Conservation (phyloP, 148 eudicot species). For the Chenopodium berlandieri region DNA sequence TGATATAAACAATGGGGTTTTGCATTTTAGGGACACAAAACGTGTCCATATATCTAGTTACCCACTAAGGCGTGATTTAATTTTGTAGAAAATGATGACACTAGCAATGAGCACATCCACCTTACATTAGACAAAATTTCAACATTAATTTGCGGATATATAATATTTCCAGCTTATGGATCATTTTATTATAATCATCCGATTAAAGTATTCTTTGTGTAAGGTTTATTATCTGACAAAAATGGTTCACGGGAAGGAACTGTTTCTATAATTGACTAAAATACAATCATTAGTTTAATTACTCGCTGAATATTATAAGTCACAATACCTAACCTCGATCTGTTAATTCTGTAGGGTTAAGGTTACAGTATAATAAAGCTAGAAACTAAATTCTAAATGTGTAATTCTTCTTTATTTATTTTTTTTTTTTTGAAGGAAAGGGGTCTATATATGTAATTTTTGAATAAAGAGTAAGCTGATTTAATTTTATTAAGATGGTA, state of each 20-base stretch:
- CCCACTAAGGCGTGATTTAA: neutral
- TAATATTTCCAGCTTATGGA: neutral
- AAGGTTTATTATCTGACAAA: neutral
- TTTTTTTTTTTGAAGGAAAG: too few species aligned
- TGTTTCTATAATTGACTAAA: neutral
- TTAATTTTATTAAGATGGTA: too few species aligned
- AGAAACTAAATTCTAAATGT: too few species aligned
- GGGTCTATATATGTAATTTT: too few species aligned
- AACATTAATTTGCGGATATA: neutral
- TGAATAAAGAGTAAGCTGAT: too few species aligned
- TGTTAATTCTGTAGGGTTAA: neutral
- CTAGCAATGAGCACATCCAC: neutral
- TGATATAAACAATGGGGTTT: neutral
- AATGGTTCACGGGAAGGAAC: constrained; percentile 17
- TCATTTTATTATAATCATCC: neutral
- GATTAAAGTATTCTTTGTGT: neutral
- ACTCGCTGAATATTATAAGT: neutral
- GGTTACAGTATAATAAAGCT: neutral
- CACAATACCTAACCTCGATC: neutral
- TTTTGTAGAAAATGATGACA: constrained; percentile 1
- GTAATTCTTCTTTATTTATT: too few species aligned
- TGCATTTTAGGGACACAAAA: neutral
- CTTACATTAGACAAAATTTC: neutral
- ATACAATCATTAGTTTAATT: neutral
- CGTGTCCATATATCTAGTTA: neutral